phyloP scores from a whole-genome alignment of 345 rosid genomes.

The Camelina hispida region DNA sequence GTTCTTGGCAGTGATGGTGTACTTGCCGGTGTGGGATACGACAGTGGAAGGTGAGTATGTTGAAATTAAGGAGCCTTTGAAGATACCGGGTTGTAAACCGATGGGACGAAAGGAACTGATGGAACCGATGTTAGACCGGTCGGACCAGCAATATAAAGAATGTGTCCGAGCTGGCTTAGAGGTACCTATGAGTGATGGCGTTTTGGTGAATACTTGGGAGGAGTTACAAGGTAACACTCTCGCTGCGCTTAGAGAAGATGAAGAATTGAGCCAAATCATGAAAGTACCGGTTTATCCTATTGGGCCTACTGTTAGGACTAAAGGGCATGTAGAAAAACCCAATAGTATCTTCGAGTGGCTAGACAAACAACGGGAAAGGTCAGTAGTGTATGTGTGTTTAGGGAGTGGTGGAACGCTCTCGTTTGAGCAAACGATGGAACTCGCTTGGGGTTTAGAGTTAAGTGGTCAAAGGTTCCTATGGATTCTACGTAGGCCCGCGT shows the following conservation, averaged over 20 bases:
- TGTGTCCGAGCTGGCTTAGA: conserved; percentile 29
- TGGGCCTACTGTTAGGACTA: conserved; percentile 52
- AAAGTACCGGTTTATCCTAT: conserved; percentile 53
- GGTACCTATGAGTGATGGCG: conserved; percentile 51
- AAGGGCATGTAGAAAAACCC: neutral
- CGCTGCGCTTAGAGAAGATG: conserved; percentile 45
- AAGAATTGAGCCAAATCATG: conserved; percentile 18
- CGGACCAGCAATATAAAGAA: conserved; percentile 35
- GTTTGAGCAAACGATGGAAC: conserved; percentile 53
- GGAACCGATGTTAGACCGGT: conserved; percentile 49
- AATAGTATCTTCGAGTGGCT: conserved; percentile 51
- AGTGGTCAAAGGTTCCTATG: conserved; percentile 54
- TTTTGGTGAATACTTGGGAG: conserved; percentile 69
- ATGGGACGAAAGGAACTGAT: conserved; percentile 52
- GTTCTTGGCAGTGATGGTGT: conserved; percentile 53
- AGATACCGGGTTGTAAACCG: conserved; percentile 62
- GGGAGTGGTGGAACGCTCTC: conserved; percentile 78
- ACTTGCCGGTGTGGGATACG: conserved; percentile 46
- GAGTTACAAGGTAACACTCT: conserved; percentile 53
- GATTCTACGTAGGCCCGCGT: conserved; percentile 46
- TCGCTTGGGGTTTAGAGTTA: conserved; percentile 71
- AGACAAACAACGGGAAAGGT: conserved; percentile 50
- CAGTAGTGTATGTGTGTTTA: conserved; percentile 66
- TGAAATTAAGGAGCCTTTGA: conserved; percentile 45
- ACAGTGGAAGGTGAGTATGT: conserved; percentile 50